Conservation (phyloP, 108 stramenopile species). For the Cyclotella baltica region DNA sequence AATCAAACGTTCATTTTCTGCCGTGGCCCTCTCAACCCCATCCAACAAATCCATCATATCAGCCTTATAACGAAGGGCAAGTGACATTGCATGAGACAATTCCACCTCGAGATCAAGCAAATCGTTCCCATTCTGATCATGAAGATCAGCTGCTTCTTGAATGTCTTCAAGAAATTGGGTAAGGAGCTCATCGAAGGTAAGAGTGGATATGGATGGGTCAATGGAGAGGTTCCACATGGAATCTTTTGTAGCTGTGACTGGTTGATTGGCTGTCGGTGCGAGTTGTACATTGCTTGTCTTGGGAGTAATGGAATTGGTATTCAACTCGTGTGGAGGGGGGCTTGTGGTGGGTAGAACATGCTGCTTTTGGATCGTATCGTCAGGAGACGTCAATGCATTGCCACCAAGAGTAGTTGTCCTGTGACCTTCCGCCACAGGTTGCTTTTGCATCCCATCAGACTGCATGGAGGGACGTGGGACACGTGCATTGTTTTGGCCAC, state of each 20-base stretch:
- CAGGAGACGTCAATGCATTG: no score
- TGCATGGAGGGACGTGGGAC: no score
- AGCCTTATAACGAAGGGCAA: constrained; percentile 47
- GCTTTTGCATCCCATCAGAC: neutral
- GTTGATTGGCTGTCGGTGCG: neutral
- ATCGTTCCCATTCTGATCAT: constrained; percentile 39
- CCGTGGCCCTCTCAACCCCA: constrained; percentile 32
- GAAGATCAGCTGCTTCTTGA: constrained; percentile 37
- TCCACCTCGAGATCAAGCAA: constrained; percentile 53
- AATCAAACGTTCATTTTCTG: constrained; percentile 29
- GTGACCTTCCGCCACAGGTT: constrained; percentile 1
- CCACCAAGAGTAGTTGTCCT: neutral
- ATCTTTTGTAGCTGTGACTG: neutral
- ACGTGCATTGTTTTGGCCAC: no score
- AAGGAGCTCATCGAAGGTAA: constrained; percentile 46
- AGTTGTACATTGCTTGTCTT: constrained; percentile 41
- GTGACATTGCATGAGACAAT: constrained; percentile 44
- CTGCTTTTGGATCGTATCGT: no score
- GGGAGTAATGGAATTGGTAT: constrained; percentile 26
- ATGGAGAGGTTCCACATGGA: neutral
- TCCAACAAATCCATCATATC: constrained; percentile 50
- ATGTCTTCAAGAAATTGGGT: constrained; percentile 37
- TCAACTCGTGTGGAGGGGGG: constrained; percentile 14
- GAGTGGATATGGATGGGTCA: constrained; percentile 11
- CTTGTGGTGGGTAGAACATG: no score